Evolutionary conservation across 345 rosid species (phyloP).

Genomic region (Rubroshorea leprosula): DNA sequence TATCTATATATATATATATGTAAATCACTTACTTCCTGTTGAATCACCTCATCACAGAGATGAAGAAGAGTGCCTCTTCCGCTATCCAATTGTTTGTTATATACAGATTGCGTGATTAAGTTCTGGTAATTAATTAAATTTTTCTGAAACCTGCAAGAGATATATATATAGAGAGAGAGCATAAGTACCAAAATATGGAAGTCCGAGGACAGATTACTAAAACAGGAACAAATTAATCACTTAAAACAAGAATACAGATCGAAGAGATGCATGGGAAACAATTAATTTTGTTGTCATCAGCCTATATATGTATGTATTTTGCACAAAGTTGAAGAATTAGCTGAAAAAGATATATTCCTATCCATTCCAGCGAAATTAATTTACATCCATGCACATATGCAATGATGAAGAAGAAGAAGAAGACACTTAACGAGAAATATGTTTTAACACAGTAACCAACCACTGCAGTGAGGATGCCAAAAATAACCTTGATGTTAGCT

Average conservation of each 20-base stretch:
- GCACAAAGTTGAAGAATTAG: too few relatives aligned
- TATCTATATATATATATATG: too few relatives aligned
- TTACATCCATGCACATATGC: neutral
- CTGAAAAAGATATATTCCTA: too few relatives aligned
- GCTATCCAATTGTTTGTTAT: constrained; percentile 78
- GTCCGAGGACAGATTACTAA: too few relatives aligned
- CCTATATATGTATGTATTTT: too few relatives aligned
- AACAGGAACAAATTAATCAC: neutral
- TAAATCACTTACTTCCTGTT: constrained; percentile 55
- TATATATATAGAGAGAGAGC: neutral
- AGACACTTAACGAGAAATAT: constrained; percentile 53
- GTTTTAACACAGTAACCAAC: constrained; percentile 64
- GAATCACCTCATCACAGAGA: constrained; percentile 71
- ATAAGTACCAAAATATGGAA: neutral
- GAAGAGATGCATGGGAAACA: too few relatives aligned
- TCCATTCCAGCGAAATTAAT: too few relatives aligned
- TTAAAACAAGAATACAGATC: too few relatives aligned
- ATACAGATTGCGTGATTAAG: constrained; percentile 62
- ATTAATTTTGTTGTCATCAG: too few relatives aligned
- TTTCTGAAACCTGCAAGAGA: constrained; percentile 54
- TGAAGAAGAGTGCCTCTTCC: constrained; percentile 87
- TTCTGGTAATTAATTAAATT: constrained; percentile 69
- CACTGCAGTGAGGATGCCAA: constrained; percentile 54
- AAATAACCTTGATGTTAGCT: constrained; percentile 53
- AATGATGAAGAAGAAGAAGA: neutral